Conservation (phyloP, 202 grass and related monocot species). For the Panicum virgatum region DNA sequence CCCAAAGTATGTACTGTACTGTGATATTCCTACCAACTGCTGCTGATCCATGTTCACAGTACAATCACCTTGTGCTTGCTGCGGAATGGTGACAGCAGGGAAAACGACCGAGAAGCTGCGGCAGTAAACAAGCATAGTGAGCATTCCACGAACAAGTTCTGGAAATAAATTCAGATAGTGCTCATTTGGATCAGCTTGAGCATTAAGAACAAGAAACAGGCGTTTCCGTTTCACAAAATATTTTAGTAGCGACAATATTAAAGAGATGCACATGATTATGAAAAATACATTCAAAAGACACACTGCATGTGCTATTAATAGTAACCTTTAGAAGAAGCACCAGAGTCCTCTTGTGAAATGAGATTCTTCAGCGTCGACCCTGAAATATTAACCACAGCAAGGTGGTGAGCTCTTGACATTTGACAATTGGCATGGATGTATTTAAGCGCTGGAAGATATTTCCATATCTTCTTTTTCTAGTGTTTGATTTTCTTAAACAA, state of each 20-base stretch:
- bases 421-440: not conserved
- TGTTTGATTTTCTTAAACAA: not conserved
- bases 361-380: slow-evolving; percentile 57
- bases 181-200: not conserved
- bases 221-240: not conserved
- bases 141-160: not conserved
- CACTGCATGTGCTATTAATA: not conserved
- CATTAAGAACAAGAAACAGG: not conserved
- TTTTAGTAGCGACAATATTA: not conserved
- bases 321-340: slow-evolving; percentile 53
- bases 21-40: not conserved
- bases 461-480: not conserved
- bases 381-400: slow-evolving; percentile 40
- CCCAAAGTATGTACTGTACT: slow-evolving; percentile 13
- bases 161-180: not conserved
- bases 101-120: slow-evolving; percentile 83
- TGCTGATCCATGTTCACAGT: slow-evolving; percentile 39
- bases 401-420: not conserved
- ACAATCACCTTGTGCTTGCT: slow-evolving; percentile 73
- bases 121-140: slow-evolving; percentile 25
- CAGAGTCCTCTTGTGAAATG: slow-evolving; percentile 49
- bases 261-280: not conserved
- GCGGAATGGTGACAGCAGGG: slow-evolving; percentile 82
- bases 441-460: no score
- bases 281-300: slow-evolving; percentile 1